phyloP scores from a whole-genome alignment of 176 grass and related monocot genomes.

The Bothriochloa decipiens region DNA sequence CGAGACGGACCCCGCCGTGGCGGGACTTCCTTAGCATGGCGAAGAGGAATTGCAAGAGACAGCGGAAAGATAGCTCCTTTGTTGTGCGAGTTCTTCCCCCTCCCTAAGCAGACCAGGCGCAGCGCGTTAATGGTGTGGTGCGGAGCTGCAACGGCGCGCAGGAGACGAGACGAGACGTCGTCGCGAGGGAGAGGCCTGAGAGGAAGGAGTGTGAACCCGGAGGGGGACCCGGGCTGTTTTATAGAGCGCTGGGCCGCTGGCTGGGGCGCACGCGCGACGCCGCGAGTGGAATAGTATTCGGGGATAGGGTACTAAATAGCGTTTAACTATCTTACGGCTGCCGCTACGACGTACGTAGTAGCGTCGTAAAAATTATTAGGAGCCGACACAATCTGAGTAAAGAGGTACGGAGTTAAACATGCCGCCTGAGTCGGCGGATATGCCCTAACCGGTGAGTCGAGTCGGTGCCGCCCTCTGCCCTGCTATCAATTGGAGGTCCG shows the following conservation, averaged over 20 bases:
- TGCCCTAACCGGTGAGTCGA: too few relatives aligned
- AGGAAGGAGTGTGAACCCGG: conserved; percentile 10
- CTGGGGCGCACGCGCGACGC: not conserved
- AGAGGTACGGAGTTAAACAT: too few relatives aligned
- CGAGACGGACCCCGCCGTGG: conserved; percentile 68
- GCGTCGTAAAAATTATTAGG: too few relatives aligned
- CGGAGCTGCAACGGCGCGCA: conserved; percentile 13
- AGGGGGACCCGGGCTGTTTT: conserved; percentile 30
- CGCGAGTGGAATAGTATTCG: not conserved
- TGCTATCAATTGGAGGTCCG: too few relatives aligned
- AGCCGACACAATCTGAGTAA: too few relatives aligned
- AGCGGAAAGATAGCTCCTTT: not conserved
- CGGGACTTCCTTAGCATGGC: conserved; percentile 48
- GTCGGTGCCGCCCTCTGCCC: too few relatives aligned
- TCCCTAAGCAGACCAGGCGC: not conserved
- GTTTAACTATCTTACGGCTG: too few relatives aligned
- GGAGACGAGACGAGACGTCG: not conserved
- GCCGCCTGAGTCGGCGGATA: too few relatives aligned
- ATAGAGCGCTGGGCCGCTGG: conserved; percentile 9
- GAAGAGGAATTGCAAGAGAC: not conserved
- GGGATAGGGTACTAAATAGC: too few relatives aligned
- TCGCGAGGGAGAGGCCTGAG: not conserved
- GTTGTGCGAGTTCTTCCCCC: too few relatives aligned
- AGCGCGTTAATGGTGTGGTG: not conserved
- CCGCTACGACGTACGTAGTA: too few relatives aligned